Conservation (phyloP, 2,329 filamentous ascomycete genomes). For the Monosporascus sp. region DNA sequence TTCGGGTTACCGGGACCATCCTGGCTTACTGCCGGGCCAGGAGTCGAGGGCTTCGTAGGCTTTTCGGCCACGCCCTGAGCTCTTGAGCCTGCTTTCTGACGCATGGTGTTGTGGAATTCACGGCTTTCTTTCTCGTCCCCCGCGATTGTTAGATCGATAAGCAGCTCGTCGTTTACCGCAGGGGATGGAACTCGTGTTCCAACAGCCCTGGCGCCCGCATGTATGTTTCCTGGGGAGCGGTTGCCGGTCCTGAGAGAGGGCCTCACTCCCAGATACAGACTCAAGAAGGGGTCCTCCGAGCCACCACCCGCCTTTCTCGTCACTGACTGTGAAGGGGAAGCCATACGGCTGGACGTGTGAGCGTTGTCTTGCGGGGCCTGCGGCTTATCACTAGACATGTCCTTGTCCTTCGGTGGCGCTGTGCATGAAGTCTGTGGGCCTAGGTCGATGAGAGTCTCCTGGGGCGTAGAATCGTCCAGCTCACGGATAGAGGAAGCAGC, state of each 20-base stretch:
- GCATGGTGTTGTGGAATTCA: constrained; percentile 11
- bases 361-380: background rate
- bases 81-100: constrained; percentile 11
- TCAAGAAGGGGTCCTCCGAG: background rate
- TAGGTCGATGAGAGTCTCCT: background rate
- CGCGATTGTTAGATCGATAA: background rate
- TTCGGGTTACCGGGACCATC: background rate
- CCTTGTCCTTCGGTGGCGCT: background rate
- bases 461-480: background rate
- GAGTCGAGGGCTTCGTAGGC: background rate
- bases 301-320: background rate
- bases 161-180: background rate
- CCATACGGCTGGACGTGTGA: background rate
- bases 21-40: background rate
- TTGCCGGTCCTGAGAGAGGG: background rate
- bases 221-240: background rate
- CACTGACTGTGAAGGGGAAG: background rate
- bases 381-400: background rate
- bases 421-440: background rate
- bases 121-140: constrained; percentile 2
- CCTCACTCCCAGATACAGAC: constrained; percentile 1
- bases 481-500: background rate
- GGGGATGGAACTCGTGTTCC: background rate
- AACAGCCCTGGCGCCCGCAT: background rate
- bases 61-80: background rate